phyloP scores from a whole-genome alignment of 1,139 yeast genomes.

The Blastobotrys arbuscula region DNA sequence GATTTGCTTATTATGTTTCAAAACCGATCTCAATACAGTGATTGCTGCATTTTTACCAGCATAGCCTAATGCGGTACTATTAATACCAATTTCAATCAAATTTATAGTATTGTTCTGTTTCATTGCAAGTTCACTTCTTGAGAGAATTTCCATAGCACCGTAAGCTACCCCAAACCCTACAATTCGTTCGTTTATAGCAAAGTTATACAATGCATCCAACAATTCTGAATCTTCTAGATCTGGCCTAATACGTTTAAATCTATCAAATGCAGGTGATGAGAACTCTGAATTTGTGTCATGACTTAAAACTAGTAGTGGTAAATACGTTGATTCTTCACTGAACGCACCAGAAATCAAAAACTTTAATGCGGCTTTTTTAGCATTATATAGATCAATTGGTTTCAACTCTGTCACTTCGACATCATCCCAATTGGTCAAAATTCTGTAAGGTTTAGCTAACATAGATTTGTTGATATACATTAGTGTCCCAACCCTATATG shows the following conservation, averaged over 20 bases:
- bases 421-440: background rate
- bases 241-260: background rate
- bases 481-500: background rate
- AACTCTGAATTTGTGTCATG: conserved; percentile 54
- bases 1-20: background rate
- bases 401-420: background rate
- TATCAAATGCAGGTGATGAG: conserved; percentile 38
- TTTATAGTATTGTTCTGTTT: background rate
- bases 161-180: background rate
- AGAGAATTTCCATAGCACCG: background rate
- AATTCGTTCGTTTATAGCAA: background rate
- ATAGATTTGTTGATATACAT: background rate
- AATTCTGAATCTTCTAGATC: conserved; percentile 23
- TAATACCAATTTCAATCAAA: background rate
- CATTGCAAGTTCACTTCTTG: background rate
- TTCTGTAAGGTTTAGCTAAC: background rate
- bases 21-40: background rate
- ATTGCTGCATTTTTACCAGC: background rate
- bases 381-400: background rate
- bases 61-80: background rate
- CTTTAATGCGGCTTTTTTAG: conserved; percentile 15
- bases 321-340: conserved; percentile 33
- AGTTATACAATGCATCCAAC: conserved; percentile 40
- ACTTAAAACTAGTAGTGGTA: conserved; percentile 53
- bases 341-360: conserved; percentile 40